Conservation (phyloP, 441 rosid genomes). For the Arabidopsis lyrata region DNA sequence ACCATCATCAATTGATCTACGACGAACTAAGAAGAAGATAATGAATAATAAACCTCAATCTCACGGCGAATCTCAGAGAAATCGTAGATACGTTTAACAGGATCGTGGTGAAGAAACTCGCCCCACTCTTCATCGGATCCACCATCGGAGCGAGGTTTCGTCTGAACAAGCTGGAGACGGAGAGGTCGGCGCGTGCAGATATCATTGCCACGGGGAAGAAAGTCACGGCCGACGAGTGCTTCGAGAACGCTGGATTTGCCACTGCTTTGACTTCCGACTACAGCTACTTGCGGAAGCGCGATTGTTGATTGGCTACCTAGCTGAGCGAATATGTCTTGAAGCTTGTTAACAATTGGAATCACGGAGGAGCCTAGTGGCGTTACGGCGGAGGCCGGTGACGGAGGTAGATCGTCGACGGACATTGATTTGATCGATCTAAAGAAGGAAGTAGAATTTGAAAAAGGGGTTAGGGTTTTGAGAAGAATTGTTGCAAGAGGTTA, state of each 20-base stretch:
- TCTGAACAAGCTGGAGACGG: slow-evolving; percentile 55
- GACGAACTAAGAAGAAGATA: not conserved
- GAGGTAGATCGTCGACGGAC: slow-evolving; percentile 17
- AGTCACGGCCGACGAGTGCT: slow-evolving; percentile 73
- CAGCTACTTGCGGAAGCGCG: slow-evolving; percentile 67
- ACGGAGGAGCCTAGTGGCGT: slow-evolving; percentile 59
- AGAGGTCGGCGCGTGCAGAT: slow-evolving; percentile 77
- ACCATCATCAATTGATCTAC: not conserved
- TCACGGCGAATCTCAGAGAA: slow-evolving; percentile 60
- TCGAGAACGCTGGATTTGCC: slow-evolving; percentile 85
- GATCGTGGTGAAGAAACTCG: slow-evolving; percentile 63
- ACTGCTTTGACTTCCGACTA: slow-evolving; percentile 82
- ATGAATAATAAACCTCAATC: slow-evolving; percentile 55
- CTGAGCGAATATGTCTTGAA: slow-evolving; percentile 95
- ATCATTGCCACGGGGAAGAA: slow-evolving; percentile 70
- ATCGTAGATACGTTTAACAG: slow-evolving; percentile 57
- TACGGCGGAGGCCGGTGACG: slow-evolving; percentile 2
- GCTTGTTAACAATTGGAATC: slow-evolving; percentile 91
- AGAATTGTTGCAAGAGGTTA: not conserved
- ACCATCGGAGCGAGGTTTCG: slow-evolving; percentile 35
- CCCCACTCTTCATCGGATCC: slow-evolving; percentile 60
- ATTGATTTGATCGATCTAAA: not conserved
- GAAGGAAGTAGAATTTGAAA: not conserved
- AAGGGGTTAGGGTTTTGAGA: not conserved
- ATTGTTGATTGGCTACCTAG: slow-evolving; percentile 50